Percentiles rank a stretch among this genome's conserved stretches.
Evolutionary conservation across 2,329 filamentous ascomycete species (phyloP).

Genomic region (Beauveria brongniartii): DNA sequence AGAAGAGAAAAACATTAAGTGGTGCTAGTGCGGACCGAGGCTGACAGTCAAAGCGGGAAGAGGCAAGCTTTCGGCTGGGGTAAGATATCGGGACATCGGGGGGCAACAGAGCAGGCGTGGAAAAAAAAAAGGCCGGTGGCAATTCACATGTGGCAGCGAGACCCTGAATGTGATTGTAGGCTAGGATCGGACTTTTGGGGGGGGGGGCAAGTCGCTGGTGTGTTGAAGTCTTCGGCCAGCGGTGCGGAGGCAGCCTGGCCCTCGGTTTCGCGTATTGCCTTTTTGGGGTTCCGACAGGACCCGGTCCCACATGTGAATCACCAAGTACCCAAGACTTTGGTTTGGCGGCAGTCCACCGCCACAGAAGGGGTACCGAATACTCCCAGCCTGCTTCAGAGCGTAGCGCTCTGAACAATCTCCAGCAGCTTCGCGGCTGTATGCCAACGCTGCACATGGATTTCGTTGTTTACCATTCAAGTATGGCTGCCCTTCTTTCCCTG

Average conservation of each 20-base stretch:
- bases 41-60: background rate
- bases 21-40: background rate
- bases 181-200: background rate
- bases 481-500: background rate
- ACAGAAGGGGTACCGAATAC: background rate
- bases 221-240: background rate
- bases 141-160: slow-evolving; percentile 6
- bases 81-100: background rate
- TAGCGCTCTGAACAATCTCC: background rate
- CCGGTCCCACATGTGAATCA: slow-evolving; percentile 3
- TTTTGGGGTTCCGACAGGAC: slow-evolving; percentile 5
- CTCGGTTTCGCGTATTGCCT: slow-evolving; percentile 2
- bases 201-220: background rate
- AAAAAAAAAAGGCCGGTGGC: background rate
- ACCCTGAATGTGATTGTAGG: background rate
- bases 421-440: background rate
- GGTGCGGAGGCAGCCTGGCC: background rate
- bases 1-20: background rate
- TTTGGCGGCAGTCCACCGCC: background rate
- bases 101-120: too few species aligned
- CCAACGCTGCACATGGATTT: background rate
- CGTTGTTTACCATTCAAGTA: background rate
- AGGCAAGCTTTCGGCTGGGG: background rate
- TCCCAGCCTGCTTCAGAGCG: background rate
- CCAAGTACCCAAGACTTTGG: background rate